Conservation (phyloP, 1,284 basidiomycete species). For the Sutorius eximius region DNA sequence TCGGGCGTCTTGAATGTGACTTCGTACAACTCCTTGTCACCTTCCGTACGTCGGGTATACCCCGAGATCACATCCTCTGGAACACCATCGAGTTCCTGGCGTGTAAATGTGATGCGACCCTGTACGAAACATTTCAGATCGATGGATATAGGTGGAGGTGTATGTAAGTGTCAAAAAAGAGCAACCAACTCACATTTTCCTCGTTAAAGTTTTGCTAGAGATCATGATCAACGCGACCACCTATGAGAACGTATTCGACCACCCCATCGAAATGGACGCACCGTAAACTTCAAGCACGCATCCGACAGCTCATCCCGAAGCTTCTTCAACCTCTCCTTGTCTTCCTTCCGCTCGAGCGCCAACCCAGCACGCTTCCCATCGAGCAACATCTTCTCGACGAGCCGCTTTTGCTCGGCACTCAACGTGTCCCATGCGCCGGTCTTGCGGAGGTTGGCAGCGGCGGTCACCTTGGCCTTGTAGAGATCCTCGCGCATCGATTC, state of each 20-base stretch:
- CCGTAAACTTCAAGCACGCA: conserved; percentile 71
- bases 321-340: conserved; percentile 50
- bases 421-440: conserved; percentile 58
- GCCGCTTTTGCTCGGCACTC: conserved; percentile 63
- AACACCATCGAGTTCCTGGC: conserved; percentile 75
- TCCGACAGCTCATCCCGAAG: conserved; percentile 72
- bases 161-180: not conserved
- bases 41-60: conserved; percentile 63
- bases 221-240: not conserved
- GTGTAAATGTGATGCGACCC: conserved; percentile 64
- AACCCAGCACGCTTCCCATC: conserved; percentile 77
- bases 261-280: conserved; percentile 35
- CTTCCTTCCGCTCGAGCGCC: conserved; percentile 63
- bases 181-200: conserved; percentile 56
- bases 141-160: not conserved
- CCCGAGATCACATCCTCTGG: conserved; percentile 76
- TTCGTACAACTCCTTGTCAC: conserved; percentile 58
- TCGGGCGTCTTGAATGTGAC: conserved; percentile 60
- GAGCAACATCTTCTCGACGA: conserved; percentile 76
- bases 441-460: conserved; percentile 63
- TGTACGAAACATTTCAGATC: conserved; percentile 26
- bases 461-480: conserved; percentile 67
- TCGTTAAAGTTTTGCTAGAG: conserved; percentile 82
- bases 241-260: too few relatives aligned
- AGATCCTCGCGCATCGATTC: conserved; percentile 77